Evolutionary conservation across 768 basidiomycete genomes (phyloP), one percentile per base, ranked within the genome.

Genomic region (Mycena latifolia): DNA sequence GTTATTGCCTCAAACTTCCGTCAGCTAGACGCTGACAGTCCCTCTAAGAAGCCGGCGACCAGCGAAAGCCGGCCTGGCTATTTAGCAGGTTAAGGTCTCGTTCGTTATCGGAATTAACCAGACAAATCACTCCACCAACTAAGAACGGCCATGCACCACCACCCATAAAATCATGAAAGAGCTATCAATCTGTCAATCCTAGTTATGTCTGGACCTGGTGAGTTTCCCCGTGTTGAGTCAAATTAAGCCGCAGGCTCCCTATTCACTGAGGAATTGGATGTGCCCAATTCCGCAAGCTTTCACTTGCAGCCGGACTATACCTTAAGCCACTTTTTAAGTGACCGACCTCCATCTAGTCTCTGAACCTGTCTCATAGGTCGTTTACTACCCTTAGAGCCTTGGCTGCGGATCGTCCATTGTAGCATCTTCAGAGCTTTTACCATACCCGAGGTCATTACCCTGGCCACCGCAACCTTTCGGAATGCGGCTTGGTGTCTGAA

Each of bases 71-170:
- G 79, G 85, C 86, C 88, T 83, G 89, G 84, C 91, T 92, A 93
- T 92, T 92, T 91, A 92, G 91, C 90, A 92, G 89, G 89, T 89
- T 89, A 91, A 91, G 89, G 92, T 93, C 91, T 93, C 90, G 86
- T 91, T 92, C 88, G 88, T 92, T 92, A 92, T 93, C 90, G 88
- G 90, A 92, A 92, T 93, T 92, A 93, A 92, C 91, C 92, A 93
- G 92, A 93, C 92, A 93, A 93, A 92, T 93, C 92, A 92, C 91
- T 93, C 90, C 91, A 82, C 88, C 86, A 91, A 91, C 89, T 90
- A 91, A 90, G 89, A 91, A 91, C 86, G 88, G 89, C 90, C 89
- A 91, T 91, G 89, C 89, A 91, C 89, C 89, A 91, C 89, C 89
- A 90, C 89, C 89, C 89, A 90, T 88, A 86, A 86, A 89, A 88